Conservation (phyloP, 176 grass and related monocot genomes). For the Oryza officinalis region DNA sequence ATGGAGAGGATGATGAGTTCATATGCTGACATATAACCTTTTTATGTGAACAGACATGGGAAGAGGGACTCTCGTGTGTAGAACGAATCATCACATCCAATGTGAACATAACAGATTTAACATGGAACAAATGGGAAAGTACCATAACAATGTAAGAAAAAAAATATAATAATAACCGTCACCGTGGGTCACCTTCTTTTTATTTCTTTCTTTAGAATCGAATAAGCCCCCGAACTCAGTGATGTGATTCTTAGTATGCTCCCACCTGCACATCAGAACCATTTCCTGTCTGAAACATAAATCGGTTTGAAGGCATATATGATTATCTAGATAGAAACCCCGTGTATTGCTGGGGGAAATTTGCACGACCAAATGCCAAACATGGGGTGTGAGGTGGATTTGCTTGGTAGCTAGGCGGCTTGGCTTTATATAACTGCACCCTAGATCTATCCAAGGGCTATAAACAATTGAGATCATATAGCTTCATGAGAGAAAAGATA, state of each 20-base stretch:
- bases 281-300: slow-evolving; percentile 28
- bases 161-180: neutral
- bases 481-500: too few species aligned
- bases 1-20: too few species aligned
- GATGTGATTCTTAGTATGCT: neutral
- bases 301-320: slow-evolving; percentile 13
- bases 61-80: neutral
- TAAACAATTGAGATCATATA: too few species aligned
- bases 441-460: too few species aligned
- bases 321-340: neutral
- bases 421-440: too few species aligned
- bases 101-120: neutral
- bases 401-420: too few species aligned
- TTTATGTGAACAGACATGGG: too few species aligned
- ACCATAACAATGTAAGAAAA: neutral
- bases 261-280: slow-evolving; percentile 40
- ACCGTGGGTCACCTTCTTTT: slow-evolving; percentile 38
- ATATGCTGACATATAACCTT: too few species aligned
- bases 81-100: neutral
- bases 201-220: slow-evolving; percentile 3
- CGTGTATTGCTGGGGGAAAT: too few species aligned
- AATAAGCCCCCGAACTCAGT: neutral
- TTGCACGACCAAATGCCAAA: too few species aligned
- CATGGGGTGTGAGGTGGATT: too few species aligned
- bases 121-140: neutral